A percentile compares a stretch with the other conserved stretches of the same genome.
These are phyloP conservation scores for Tagetes erecta DNA, from an alignment of 129 eudicot genomes.

Conservation along the genomic window DNA sequence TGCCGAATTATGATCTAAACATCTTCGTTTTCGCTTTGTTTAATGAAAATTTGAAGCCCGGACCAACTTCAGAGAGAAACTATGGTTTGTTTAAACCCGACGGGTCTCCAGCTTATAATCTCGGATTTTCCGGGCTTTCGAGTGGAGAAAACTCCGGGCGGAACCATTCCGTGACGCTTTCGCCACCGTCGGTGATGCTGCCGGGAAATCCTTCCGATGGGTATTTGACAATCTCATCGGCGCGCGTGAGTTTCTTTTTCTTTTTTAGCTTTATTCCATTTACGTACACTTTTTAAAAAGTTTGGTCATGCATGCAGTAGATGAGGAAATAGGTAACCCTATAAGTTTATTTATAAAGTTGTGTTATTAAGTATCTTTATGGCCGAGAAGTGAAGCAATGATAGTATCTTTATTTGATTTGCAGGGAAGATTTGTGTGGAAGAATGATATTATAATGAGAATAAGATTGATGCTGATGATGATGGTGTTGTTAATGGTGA, in stretches of 20 bases:
- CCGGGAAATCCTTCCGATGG: conserved; percentile 33
- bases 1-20: conserved; percentile 64
- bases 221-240: conserved; percentile 38
- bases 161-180: not conserved
- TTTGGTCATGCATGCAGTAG: not conserved
- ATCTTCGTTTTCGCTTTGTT: conserved; percentile 76
- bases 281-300: conserved; percentile 9
- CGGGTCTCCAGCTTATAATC: conserved; percentile 67
- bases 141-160: conserved; percentile 23
- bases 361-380: not conserved
- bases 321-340: not conserved
- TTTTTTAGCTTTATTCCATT: conserved; percentile 30
- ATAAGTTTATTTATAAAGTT: not conserved
- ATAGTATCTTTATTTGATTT: not conserved
- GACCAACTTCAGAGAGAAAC: conserved; percentile 86
- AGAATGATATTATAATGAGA: not conserved
- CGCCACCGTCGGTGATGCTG: conserved; percentile 25
- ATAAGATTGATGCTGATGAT: not conserved
- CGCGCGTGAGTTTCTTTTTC: conserved; percentile 29
- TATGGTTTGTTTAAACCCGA: conserved; percentile 91
- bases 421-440: conserved; percentile 11
- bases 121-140: conserved; percentile 47
- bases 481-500: not conserved
- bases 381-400: not conserved
- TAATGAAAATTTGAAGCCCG: conserved; percentile 86